These are phyloP conservation scores for Ilyonectria sp. DNA, from an alignment of 2,329 filamentous ascomycete species.

Conservation along the genomic window DNA sequence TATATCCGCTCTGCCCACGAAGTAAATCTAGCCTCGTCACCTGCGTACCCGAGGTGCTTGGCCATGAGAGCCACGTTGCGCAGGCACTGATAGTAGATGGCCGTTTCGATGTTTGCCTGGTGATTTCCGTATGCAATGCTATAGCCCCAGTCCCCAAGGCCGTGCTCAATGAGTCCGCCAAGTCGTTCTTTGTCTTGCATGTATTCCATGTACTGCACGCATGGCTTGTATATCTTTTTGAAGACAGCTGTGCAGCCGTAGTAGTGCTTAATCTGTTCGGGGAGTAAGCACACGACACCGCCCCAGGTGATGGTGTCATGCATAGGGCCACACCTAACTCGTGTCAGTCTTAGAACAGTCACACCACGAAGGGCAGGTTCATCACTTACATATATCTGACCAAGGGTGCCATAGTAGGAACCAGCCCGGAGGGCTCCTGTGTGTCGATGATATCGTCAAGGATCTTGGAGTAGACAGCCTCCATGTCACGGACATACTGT, in stretches of 20 bases:
- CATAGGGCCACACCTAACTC: slow-evolving; percentile 58
- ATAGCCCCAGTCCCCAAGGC: slow-evolving; percentile 60
- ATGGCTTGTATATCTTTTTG: slow-evolving; percentile 54
- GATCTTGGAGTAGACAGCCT: slow-evolving; percentile 62
- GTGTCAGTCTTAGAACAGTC: slow-evolving; percentile 13
- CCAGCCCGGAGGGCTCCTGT: slow-evolving; percentile 60
- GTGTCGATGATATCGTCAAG: slow-evolving; percentile 62
- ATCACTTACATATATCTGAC: slow-evolving; percentile 58
- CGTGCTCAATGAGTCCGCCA: slow-evolving; percentile 59
- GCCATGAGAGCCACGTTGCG: slow-evolving; percentile 55
- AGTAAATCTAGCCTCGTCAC: slow-evolving; percentile 46
- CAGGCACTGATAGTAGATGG: slow-evolving; percentile 59
- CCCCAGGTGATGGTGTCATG: slow-evolving; percentile 64
- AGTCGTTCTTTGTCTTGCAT: slow-evolving; percentile 56
- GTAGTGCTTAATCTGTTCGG: slow-evolving; percentile 57
- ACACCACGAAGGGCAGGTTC: background rate
- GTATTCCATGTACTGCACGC: slow-evolving; percentile 59
- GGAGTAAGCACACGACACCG: slow-evolving; percentile 55
- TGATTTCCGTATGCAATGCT: slow-evolving; percentile 60
- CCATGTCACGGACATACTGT: slow-evolving; percentile 63
- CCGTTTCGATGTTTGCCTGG: slow-evolving; percentile 62
- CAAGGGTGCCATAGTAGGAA: slow-evolving; percentile 63
- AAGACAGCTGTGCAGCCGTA: slow-evolving; percentile 57
- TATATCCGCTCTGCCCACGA: slow-evolving; percentile 51
- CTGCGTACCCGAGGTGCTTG: slow-evolving; percentile 43